A percentile compares a stretch with the other conserved stretches of the same genome.
These are phyloP conservation scores for Pythium folliculosum DNA, from an alignment of 352 stramenopile genomes.

Conservation along the genomic window DNA sequence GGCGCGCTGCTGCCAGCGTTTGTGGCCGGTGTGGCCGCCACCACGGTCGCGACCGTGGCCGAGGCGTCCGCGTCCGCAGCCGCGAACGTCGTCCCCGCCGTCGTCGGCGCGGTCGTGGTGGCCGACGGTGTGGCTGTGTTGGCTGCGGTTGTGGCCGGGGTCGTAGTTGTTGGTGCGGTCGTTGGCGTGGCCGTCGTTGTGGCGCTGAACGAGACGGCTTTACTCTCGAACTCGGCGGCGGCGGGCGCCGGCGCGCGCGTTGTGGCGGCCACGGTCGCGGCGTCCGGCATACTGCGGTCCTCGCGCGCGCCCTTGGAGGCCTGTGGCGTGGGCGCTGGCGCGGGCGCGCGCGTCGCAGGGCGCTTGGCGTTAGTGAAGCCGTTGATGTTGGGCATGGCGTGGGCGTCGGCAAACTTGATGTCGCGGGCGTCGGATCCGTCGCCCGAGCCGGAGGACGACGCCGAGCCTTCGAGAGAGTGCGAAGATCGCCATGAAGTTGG, in stretches of 20 bases:
- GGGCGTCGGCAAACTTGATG: slow-evolving; percentile 4
- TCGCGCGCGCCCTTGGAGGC: not conserved
- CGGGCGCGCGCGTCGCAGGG: not conserved
- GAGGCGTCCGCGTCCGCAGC: not conserved
- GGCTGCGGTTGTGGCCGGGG: not conserved
- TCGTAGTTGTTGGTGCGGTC: not conserved
- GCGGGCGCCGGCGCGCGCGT: not conserved
- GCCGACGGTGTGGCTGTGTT: slow-evolving; percentile 1
- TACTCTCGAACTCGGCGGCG: slow-evolving; percentile 11
- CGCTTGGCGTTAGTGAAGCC: not conserved
- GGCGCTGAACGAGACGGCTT: slow-evolving; percentile 9
- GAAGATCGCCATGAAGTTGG: not conserved
- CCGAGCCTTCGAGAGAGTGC: not conserved
- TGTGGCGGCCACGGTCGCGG: not conserved
- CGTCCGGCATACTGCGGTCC: not conserved
- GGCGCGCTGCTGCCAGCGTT: not conserved
- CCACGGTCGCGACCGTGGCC: slow-evolving; percentile 11
- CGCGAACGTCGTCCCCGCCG: not conserved
- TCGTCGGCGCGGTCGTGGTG: not conserved
- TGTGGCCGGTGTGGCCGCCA: not conserved
- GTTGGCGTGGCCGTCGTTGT: not conserved
- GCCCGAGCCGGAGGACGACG: slow-evolving; percentile 1
- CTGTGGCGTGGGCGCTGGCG: slow-evolving; percentile 1
- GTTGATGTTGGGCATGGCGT: not conserved
- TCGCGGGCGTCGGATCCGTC: not conserved